Evolutionary conservation across 176 grass and related monocot genomes (phyloP), one percentile per base, ranked within the genome.

Genomic region (Coix lacrymajobi): DNA sequence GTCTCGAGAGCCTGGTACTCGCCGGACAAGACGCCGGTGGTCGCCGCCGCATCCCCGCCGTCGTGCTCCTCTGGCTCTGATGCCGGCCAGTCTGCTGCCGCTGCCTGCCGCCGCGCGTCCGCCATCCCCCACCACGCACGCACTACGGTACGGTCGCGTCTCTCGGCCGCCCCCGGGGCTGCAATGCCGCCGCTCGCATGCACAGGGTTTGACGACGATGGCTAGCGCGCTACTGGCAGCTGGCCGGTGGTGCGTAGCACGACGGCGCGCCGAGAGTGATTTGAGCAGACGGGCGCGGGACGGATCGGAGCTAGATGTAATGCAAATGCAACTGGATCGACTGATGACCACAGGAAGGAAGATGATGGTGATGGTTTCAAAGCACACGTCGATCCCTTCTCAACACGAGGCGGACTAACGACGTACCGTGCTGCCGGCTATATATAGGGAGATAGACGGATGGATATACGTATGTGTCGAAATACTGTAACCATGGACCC

Each of bases 1-100:
- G 86, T 87, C 88, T 95, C 95, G 66, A 79, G 83, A 19, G 74
- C 82, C 81, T 89, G 92, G 30, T 81, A 82, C 83, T 86, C 81
- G 16, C 49, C 78, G 40, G 94, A 89, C 1, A 97, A 69, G 68
- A 90, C 58, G 30, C 29, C 24, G 36, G 58, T 15, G 13, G 26
- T 44, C 31, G 51, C 61, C 44, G 82, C 31, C 77, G 76, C 34
- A 14, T 30, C 36, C 28, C 11, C 51, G 12, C 15, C 76, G 12
- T 11, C 89, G 39, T 51, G 80, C 0, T 70, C 67, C 22, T 81
- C 71, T 1, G 37, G 5, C 2, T 31, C 38, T 39, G n/a, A n/a
- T n/a, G 29, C 64, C 80, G 13, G 19, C 49, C 69, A 24, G 22
- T 71, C 37, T 15, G 54, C 67, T 5, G 16, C 28, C 4, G 24